phyloP scores from a whole-genome alignment of 164 flowering plant species.

The Vitis cinerea region DNA sequence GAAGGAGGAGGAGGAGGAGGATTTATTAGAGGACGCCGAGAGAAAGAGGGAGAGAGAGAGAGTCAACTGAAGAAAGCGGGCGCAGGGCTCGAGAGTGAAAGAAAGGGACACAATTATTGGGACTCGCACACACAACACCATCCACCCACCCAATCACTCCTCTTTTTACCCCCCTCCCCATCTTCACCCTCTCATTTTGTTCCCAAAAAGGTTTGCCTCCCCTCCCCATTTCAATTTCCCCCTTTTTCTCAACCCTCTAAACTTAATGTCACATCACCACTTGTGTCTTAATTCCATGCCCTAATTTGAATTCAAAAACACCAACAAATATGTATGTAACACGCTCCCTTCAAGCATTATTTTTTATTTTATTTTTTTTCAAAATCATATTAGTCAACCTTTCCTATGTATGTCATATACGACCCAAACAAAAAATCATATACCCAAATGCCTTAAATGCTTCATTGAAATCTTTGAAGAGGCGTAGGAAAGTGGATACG shows the following conservation, averaged over 20 bases:
- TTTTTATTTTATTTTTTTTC: no score
- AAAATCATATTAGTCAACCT: no score
- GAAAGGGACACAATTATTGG: conserved; percentile 45
- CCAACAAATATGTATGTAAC: no score
- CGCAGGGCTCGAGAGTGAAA: conserved; percentile 63
- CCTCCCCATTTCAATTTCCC: background rate
- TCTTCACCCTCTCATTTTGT: background rate
- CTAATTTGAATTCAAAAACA: no score
- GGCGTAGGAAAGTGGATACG: no score
- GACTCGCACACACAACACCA: conserved; percentile 32
- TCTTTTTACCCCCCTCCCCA: background rate
- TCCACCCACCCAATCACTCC: conserved; percentile 21
- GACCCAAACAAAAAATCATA: no score
- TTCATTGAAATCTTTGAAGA: no score
- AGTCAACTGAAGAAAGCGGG: conserved; percentile 28
- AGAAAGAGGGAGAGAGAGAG: conserved; percentile 2
- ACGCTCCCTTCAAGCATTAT: no score
- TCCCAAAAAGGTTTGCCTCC: background rate
- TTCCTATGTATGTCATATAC: no score
- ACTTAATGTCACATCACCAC: no score
- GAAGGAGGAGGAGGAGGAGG: background rate
- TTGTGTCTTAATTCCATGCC: no score
- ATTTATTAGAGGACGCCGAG: background rate
- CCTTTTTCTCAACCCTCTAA: background rate
- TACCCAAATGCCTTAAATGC: no score